Evolutionary conservation across 495 filamentous ascomycete species (phyloP), one percentile per base, ranked within the genome.

Genomic region (Physcia stellaris): DNA sequence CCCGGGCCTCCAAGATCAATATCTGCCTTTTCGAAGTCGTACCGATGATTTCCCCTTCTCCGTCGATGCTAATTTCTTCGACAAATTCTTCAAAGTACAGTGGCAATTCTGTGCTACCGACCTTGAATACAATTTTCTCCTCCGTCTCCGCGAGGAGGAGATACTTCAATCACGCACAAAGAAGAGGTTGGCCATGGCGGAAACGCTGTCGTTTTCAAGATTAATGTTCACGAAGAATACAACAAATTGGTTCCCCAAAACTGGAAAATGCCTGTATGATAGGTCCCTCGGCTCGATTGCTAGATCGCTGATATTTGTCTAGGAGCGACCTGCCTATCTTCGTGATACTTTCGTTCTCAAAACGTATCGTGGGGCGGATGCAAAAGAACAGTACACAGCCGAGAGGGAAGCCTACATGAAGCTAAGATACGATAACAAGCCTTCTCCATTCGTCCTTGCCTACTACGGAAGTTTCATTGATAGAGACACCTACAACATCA

Each of bases 401-500:
- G 62, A 65, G 40, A 37, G 52, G 7, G 42, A 50, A 12, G 63
- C 56, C 6, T 58, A 59, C 37, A 47, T 42, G 24, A 45, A 39
- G 19, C 43, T 67, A 5, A 57, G 47, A 24, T 41, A 51, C 1
- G 41, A 32, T 3, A 18, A 19, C 5, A 13, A 18, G 4, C 49
- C 39, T 17, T n/a, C 19, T 18, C 40, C 51, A 16, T 56, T 57
- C 32, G 48, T 70, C 18, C 57, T 67, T n/a, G 51, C 35, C 2
- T 68, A 58, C 39, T 62, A 62, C 40, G 65, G 64, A 1, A 56
- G 52, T 21, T 69, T 58, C 41, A 55, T 48, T 32, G 54, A 63
- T 17, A 41, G 51, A 19, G 52, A 40, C 3, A 52, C 48, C 0
- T 64, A 50, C 39, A 59, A 64, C 39, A 44, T 70, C 0, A 45